phyloP scores from a whole-genome alignment of 371 early-diverging fungal genomes.

The Conidiobolus incongruus region DNA sequence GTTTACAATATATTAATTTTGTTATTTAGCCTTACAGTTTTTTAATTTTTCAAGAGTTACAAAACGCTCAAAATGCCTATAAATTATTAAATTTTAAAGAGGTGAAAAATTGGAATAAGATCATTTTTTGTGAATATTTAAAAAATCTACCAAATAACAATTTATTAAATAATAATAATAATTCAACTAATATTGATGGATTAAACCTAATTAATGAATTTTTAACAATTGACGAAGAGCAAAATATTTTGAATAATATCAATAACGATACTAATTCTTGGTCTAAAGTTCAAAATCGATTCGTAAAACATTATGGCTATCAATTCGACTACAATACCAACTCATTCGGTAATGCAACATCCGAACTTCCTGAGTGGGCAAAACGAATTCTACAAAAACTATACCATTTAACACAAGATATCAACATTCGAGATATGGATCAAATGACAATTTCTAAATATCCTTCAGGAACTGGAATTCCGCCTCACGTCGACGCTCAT shows the following conservation, averaged over 20 bases:
- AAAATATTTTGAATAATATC: conserved; percentile 3
- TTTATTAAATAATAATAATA: too few species aligned
- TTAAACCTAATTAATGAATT: conserved; percentile 7
- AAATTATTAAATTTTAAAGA: too few species aligned
- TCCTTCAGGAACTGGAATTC: conserved; percentile 8
- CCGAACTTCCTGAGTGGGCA: conserved; percentile 2
- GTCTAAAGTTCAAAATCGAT: too few species aligned
- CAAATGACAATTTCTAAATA: conserved; percentile 8
- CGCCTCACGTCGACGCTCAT: conserved; percentile 9
- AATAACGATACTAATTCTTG: not conserved
- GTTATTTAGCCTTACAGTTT: too few species aligned
- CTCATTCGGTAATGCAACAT: not conserved
- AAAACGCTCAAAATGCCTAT: too few species aligned
- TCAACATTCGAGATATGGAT: conserved; percentile 4
- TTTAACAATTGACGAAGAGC: conserved; percentile 4
- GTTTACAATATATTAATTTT: too few species aligned
- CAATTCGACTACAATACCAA: conserved; percentile 6
- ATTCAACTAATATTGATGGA: too few species aligned
- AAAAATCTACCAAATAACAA: too few species aligned
- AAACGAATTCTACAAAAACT: conserved; percentile 2
- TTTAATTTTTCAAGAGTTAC: too few species aligned
- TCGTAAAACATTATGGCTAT: conserved; percentile 9
- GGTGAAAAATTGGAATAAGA: too few species aligned
- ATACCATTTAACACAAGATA: not conserved
- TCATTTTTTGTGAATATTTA: too few species aligned